Conservation (phyloP, 106 monocot species). For the Cymbidium sinense region DNA sequence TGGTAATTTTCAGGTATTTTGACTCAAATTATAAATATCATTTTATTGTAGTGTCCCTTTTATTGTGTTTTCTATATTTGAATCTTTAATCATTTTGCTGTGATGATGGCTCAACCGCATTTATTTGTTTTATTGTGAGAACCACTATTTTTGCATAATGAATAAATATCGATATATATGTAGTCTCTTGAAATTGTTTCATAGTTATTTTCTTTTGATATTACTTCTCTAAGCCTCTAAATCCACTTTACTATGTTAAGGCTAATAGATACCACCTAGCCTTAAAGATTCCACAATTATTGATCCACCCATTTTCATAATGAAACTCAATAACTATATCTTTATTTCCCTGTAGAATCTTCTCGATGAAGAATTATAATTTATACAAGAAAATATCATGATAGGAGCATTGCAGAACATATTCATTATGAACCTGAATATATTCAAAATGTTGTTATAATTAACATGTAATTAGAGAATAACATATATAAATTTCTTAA, state of each 20-base stretch:
- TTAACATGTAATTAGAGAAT: background rate
- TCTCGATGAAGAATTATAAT: background rate
- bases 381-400: background rate
- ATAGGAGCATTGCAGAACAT: background rate
- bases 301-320: background rate
- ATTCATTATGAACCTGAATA: background rate
- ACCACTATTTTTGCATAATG: background rate
- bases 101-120: background rate
- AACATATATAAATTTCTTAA: background rate
- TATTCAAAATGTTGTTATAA: background rate
- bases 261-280: background rate
- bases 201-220: background rate
- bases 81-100: background rate
- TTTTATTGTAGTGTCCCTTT: too few relatives aligned
- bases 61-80: background rate
- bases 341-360: background rate
- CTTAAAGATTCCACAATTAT: too few relatives aligned
- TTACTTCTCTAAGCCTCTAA: background rate
- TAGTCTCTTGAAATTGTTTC: background rate
- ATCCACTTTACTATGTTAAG: background rate
- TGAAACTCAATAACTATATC: background rate
- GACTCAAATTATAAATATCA: too few relatives aligned
- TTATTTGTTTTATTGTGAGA: background rate
- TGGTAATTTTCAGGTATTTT: constrained; percentile 92
- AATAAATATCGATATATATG: background rate